Percentiles rank a stretch among this genome's conserved stretches.
Conservation (phyloP, 345 rosid species). For the Populus euphratica region DNA sequence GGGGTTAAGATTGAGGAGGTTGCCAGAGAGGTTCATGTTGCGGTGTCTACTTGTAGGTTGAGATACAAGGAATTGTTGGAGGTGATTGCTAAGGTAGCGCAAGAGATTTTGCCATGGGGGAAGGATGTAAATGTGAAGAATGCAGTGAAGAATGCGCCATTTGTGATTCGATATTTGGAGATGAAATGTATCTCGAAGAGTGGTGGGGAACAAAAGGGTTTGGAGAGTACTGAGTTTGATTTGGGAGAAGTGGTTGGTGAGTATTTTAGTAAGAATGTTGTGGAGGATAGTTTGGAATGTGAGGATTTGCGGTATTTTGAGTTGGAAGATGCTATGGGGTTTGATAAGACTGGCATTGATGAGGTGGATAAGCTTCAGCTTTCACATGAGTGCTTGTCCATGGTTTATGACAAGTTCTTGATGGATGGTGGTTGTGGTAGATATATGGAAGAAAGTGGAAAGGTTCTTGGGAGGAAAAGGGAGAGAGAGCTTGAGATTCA, state of each 20-base stretch:
- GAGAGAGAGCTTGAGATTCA: slow-evolving; percentile 19
- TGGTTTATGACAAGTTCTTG: slow-evolving; percentile 39
- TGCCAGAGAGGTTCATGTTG: slow-evolving; percentile 38
- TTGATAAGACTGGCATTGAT: slow-evolving; percentile 3
- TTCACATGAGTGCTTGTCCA: slow-evolving; percentile 47
- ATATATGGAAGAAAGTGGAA: slow-evolving; percentile 8
- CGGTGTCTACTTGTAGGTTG: slow-evolving; percentile 39
- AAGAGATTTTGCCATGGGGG: slow-evolving; percentile 71
- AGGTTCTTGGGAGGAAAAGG: slow-evolving; percentile 6
- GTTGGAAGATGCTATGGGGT: slow-evolving; percentile 15
- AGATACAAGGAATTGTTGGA: slow-evolving; percentile 61
- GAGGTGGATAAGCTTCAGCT: slow-evolving; percentile 30
- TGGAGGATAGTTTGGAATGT: slow-evolving; percentile 9
- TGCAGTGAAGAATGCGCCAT: slow-evolving; percentile 51
- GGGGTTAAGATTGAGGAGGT: slow-evolving; percentile 49
- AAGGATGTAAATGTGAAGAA: slow-evolving; percentile 68
- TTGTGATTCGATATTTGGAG: slow-evolving; percentile 68
- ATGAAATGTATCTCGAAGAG: slow-evolving; percentile 51
- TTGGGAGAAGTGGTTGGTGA: slow-evolving; percentile 32
- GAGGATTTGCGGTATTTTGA: slow-evolving; percentile 35
- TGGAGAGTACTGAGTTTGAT: slow-evolving; percentile 20
- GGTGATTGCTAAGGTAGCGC: slow-evolving; percentile 61
- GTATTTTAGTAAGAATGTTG: slow-evolving; percentile 47
- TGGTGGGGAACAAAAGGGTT: slow-evolving; percentile 1
- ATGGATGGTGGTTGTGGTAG: slow-evolving; percentile 23